Percentiles rank a stretch among this genome's conserved stretches.
Evolutionary conservation across 78 protist genomes (phyloP).

Genomic region (Diacronema lutheri): DNA sequence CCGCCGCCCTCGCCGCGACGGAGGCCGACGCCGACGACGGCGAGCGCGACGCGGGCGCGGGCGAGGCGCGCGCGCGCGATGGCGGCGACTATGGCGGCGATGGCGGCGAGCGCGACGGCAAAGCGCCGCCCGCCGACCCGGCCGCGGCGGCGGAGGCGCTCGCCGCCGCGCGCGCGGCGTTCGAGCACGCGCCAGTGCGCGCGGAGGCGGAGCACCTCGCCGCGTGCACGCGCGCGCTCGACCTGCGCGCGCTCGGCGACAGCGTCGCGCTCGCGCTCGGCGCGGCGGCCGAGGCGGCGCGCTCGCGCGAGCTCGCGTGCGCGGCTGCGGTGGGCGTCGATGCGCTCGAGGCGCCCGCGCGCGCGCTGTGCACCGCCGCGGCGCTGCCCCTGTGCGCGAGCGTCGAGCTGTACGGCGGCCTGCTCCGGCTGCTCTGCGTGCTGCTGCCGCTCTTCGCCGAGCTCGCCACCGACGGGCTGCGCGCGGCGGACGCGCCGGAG

Average conservation of each 20-base stretch:
- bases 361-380: too few species aligned
- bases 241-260: neutral
- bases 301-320: too few species aligned
- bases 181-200: too few species aligned
- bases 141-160: conserved; percentile 22
- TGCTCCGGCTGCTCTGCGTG: conserved; percentile 44
- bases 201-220: too few species aligned
- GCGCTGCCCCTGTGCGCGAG: too few species aligned
- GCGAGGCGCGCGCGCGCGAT: too few species aligned
- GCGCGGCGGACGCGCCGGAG: conserved; percentile 49
- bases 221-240: conserved; percentile 78
- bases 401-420: neutral
- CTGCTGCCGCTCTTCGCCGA: conserved; percentile 42
- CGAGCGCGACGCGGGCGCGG: too few species aligned
- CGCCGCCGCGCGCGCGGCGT: conserved; percentile 76
- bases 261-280: too few species aligned
- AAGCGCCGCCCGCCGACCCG: neutral
- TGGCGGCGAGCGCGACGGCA: neutral
- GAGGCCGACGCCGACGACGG: neutral
- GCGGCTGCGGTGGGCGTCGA: too few species aligned
- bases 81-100: too few species aligned
- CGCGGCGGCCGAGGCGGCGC: too few species aligned
- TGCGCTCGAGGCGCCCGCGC: too few species aligned
- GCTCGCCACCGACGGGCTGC: conserved; percentile 64
- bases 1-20: neutral